Percentiles rank a stretch among this genome's conserved stretches.
Conservation (phyloP, 139 green algal species). For the Chlamydomonas schloesseri region DNA sequence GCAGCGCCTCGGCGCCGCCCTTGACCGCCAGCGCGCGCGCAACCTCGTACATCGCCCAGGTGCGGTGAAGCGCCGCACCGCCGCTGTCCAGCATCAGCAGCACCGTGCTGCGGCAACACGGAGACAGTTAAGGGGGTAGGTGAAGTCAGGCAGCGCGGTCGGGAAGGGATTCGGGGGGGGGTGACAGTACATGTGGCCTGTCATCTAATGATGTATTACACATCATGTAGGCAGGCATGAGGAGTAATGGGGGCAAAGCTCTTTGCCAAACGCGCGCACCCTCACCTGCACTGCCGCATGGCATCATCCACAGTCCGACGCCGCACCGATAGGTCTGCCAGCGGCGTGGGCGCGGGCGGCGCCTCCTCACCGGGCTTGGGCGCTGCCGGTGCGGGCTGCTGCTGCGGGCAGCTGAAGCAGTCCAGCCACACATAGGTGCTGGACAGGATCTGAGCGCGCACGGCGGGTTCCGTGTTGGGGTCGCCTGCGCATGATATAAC, state of each 20-base stretch:
- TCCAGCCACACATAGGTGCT: conserved; percentile 27
- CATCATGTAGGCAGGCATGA: too few species aligned
- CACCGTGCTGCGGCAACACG: too few species aligned
- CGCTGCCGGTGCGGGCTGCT: not conserved
- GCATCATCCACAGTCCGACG: not conserved
- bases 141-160: too few species aligned
- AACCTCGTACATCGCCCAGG: conserved; percentile 38
- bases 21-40: not conserved
- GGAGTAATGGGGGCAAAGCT: too few species aligned
- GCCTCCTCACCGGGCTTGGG: not conserved
- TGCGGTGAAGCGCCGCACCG: not conserved
- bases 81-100: conserved; percentile 34
- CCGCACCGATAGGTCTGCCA: not conserved
- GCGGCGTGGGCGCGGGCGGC: not conserved
- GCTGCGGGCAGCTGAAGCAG: not conserved
- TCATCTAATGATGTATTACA: too few species aligned
- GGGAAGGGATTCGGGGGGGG: too few species aligned
- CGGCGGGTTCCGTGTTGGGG: not conserved
- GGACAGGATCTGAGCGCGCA: conserved; percentile 1
- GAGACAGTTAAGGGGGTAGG: too few species aligned
- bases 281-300: not conserved
- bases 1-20: not conserved
- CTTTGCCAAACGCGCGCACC: too few species aligned
- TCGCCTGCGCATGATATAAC: conserved; percentile 17
- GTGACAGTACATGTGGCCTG: too few species aligned